Evolutionary conservation across 345 rosid genomes (phyloP).

Genomic region (Pelargonium nanum): DNA sequence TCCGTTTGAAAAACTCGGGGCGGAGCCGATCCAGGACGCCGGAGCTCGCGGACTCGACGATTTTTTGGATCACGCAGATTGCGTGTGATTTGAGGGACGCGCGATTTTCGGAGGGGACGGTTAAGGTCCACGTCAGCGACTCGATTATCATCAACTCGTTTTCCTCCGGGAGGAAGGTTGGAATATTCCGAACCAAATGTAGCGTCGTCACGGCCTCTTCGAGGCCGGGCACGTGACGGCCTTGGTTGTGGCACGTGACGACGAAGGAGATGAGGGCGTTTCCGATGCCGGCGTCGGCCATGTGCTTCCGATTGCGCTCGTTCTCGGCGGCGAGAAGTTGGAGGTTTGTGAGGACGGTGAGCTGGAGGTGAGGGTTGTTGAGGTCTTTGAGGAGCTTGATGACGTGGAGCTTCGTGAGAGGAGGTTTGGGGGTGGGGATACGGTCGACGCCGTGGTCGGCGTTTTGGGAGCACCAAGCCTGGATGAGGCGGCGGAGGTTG

Average conservation of each 20-base stretch:
- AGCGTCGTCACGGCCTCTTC: slow-evolving; percentile 47
- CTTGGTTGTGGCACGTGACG: slow-evolving; percentile 17
- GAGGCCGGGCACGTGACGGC: slow-evolving; percentile 18
- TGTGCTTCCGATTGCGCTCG: slow-evolving; percentile 36
- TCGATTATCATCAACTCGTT: slow-evolving; percentile 28
- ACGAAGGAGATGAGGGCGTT: slow-evolving; percentile 27
- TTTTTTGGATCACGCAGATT: slow-evolving; percentile 22
- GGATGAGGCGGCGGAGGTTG: slow-evolving; percentile 58
- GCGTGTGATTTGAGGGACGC: slow-evolving; percentile 29
- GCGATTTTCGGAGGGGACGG: slow-evolving; percentile 14
- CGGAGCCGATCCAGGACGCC: slow-evolving; percentile 34
- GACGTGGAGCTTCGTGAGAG: slow-evolving; percentile 27
- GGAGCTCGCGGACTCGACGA: slow-evolving; percentile 29
- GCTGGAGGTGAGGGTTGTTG: slow-evolving; percentile 10
- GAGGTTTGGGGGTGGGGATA: slow-evolving; percentile 48
- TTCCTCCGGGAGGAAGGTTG: slow-evolving; percentile 23
- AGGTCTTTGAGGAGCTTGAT: slow-evolving; percentile 30
- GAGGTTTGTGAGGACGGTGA: slow-evolving; percentile 25
- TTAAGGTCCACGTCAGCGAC: slow-evolving; percentile 44
- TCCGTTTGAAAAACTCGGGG: slow-evolving; percentile 28
- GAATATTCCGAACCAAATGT: slow-evolving; percentile 24
- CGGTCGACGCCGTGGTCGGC: slow-evolving; percentile 34
- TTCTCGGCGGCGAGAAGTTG: slow-evolving; percentile 39
- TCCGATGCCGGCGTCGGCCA: slow-evolving; percentile 44
- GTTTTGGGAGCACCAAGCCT: slow-evolving; percentile 56